Base-by-base conservation (phyloP, 768 basidiomycete genomes). In the Suillus ampliporus region DNA sequence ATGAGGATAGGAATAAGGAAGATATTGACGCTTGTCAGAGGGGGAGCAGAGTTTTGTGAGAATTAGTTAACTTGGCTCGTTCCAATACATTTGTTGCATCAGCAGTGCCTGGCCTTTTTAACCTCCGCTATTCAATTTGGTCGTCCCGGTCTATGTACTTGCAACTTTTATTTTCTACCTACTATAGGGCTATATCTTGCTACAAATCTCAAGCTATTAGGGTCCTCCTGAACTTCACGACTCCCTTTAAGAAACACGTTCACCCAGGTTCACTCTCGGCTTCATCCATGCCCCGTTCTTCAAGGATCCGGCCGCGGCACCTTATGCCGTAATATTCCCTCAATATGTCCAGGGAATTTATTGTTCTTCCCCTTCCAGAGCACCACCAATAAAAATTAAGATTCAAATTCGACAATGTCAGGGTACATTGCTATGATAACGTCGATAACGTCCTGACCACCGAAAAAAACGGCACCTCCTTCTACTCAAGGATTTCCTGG, bases 31-130 rank as follows among this genome's bases (percentile, higher is more conserved):
- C 71, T 75, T 63, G 40, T 64, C 65, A 61, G 60, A 51, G 50
- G 51, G 60, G 57, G 54, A 60, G 57, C 54, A 62, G 62, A 67
- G 62, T 61, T 67, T 67, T 69, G 73, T 76, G 73, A 71, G 74
- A 74, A 74, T 61, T 57, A 61, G 58, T n/a, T n/a, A n/a, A n/a
- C n/a, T n/a, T n/a, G n/a, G n/a, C 62, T 40, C 38, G 34, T 58
- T 41, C 58, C 60, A 65, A 69, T 67, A 64, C 65, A 23, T 56
- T 37, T 56, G 19, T 26, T 40, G 28, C 50, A 51, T 51, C 50
- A 51, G 63, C 31, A 65, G 71, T 65, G 66, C 70, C 64, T 65
- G 56, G 47, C 53, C 37, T 65, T 74, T 72, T 72, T 62, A 74
- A 74, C 72, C 74, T 74, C 73, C 73, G 73, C 54, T 38, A 38